Evolutionary conservation across 495 filamentous ascomycete species (phyloP), one percentile per base, ranked within the genome.

Genomic region (Annulohypoxylon nitens): DNA sequence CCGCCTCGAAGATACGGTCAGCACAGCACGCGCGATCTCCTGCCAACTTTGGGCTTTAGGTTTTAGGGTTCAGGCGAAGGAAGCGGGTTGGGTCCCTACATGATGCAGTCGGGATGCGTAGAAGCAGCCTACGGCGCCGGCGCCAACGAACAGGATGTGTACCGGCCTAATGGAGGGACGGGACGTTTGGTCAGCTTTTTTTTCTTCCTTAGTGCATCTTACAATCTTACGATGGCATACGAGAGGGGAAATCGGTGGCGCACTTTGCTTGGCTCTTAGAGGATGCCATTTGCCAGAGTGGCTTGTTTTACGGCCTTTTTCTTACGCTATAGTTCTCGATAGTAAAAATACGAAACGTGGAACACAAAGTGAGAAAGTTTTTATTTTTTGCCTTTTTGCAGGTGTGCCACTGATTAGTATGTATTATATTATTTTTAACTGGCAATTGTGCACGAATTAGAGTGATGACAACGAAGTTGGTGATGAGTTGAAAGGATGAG

Each of bases 91-190:
- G 39, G 71, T 50, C 33, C 82, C 71, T 75, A 84, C 85, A 69
- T 84, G 81, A 69, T 88, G 86, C 39, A 88, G 76, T 36, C 87
- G 79, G 12, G 86, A 88, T 23, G 86, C 87, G 67, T 88, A 89
- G 79, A 89, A 88, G 64, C 86, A 87, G 33, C 87, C 87, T 18
- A 89, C 86, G 53, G 87, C 87, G 47, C 87, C 87, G 18, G 86
- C 87, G 64, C 87, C 87, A 59, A 88, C 83, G 63, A 89, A 85
- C 67, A 88, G 80, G 67, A 88, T 79, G 57, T 86, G 78, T n/a
- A 82, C 78, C 20, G 85, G 82, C 39, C 83, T 85, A 37, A 25
- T 11, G 47, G 23, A n/a, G 39, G 12, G 14, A 14, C 39, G 39
- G 41, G 25, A 18, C 3, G 48, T 30, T 30, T 2, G 16, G 53